phyloP scores from a whole-genome alignment of 1,284 basidiomycete genomes.

The Cutaneotrichosporon mucoides region DNA sequence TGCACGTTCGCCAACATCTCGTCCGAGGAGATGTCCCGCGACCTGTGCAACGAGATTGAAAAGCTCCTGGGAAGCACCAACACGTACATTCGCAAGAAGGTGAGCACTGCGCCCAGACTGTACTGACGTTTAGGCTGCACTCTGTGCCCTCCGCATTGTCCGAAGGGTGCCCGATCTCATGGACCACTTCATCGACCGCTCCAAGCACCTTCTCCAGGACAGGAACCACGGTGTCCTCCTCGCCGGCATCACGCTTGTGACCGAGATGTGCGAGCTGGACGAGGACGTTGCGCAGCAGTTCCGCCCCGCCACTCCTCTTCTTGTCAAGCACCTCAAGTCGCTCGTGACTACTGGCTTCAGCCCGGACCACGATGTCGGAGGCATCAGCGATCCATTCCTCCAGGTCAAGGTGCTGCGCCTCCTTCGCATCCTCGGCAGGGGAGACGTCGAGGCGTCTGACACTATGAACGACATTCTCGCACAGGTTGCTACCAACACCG shows the following conservation, averaged over 20 bases:
- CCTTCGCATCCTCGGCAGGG: conserved; percentile 79
- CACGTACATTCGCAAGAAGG: conserved; percentile 99
- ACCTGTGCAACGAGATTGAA: conserved; percentile 94
- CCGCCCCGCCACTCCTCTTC: conserved; percentile 86
- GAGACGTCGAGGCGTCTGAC: conserved; percentile 82
- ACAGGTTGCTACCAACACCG: conserved; percentile 96
- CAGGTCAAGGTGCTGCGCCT: conserved; percentile 97
- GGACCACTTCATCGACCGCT: conserved; percentile 85
- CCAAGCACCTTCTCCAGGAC: conserved; percentile 87
- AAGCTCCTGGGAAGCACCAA: conserved; percentile 96
- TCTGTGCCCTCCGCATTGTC: conserved; percentile 94
- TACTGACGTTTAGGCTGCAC: conserved; percentile 64
- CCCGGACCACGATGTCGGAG: conserved; percentile 98
- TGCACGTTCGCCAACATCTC: conserved; percentile 99
- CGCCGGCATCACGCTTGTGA: conserved; percentile 87
- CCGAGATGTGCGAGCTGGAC: conserved; percentile 88
- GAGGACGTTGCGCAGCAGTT: conserved; percentile 73
- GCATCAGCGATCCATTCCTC: conserved; percentile 97
- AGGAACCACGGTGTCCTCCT: conserved; percentile 96
- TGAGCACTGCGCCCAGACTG: conserved; percentile 38
- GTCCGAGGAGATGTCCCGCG: conserved; percentile 97
- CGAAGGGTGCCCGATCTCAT: conserved; percentile 95
- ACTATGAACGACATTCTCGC: conserved; percentile 98
- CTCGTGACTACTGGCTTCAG: conserved; percentile 96
- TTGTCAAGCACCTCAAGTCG: conserved; percentile 95